Percentiles rank a stretch among this genome's conserved stretches.
Evolutionary conservation across 2,329 filamentous ascomycete genomes (phyloP).

Genomic region (Colletotrichum falcatum): DNA sequence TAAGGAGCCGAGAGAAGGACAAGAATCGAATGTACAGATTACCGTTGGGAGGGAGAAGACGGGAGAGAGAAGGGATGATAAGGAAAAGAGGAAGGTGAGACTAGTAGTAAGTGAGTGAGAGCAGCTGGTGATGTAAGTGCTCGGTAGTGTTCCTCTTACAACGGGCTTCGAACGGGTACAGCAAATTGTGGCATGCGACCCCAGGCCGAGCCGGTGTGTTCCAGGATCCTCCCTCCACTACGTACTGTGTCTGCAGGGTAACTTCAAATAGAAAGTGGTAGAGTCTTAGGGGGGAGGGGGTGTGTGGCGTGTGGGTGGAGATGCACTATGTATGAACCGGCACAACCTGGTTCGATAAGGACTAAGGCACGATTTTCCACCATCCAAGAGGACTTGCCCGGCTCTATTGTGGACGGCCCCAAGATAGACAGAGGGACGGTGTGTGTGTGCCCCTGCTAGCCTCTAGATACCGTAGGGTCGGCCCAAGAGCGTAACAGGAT

Average conservation of each 20-base stretch:
- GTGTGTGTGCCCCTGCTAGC: background rate
- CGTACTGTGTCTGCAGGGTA: background rate
- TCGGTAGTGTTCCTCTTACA: background rate
- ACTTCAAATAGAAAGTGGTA: background rate
- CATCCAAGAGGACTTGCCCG: constrained; percentile 1
- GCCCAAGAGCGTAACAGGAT: no score
- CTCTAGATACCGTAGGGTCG: no score
- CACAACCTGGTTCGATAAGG: constrained; percentile 14
- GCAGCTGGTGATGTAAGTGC: constrained; percentile 26
- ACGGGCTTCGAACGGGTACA: background rate
- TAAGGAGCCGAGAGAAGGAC: constrained; percentile 23
- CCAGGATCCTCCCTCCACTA: constrained; percentile 8
- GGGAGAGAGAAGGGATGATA: no score
- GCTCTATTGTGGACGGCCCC: constrained; percentile 19
- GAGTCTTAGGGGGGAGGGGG: background rate
- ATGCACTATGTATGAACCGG: background rate
- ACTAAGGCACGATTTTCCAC: constrained; percentile 30
- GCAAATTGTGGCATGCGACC: background rate
- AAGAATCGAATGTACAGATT: constrained; percentile 35
- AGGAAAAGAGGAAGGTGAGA: constrained; percentile 13
- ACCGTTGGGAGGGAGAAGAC: background rate
- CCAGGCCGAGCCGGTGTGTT: constrained; percentile 2
- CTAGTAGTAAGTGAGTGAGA: constrained; percentile 13
- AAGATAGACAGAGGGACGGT: constrained; percentile 14
- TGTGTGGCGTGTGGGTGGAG: constrained; percentile 23